Percentiles rank a stretch among this genome's conserved stretches.
Evolutionary conservation across 2,329 filamentous ascomycete genomes (phyloP).

Genomic region (Phialemonium atrogriseum): DNA sequence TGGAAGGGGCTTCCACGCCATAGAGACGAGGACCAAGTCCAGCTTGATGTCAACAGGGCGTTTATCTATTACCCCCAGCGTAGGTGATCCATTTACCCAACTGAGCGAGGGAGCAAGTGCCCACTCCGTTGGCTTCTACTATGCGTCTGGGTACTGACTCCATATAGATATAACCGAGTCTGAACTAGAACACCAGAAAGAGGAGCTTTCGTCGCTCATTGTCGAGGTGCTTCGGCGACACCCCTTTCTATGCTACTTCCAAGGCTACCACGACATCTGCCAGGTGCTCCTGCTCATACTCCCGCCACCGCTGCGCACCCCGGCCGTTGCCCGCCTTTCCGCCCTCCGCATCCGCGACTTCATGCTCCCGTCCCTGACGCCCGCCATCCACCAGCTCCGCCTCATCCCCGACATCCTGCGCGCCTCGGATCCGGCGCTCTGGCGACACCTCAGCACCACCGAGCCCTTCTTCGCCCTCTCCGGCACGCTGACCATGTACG

Average conservation of each 20-base stretch:
- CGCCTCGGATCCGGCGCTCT: conserved; percentile 62
- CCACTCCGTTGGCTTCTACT: background rate
- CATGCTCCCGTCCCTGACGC: conserved; percentile 82
- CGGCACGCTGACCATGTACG: conserved; percentile 92
- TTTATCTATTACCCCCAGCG: conserved; percentile 92
- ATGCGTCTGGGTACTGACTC: too few relatives aligned
- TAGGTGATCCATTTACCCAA: conserved; percentile 31
- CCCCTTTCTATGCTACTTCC: conserved; percentile 88
- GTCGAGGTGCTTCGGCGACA: conserved; percentile 69
- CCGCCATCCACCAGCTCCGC: conserved; percentile 76
- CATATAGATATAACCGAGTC: conserved; percentile 55
- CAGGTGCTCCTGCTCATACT: conserved; percentile 90
- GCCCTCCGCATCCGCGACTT: conserved; percentile 90
- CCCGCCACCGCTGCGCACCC: conserved; percentile 48
- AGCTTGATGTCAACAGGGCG: conserved; percentile 87
- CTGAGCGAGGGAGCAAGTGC: background rate
- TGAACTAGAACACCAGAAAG: conserved; percentile 63
- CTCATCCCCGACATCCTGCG: conserved; percentile 77
- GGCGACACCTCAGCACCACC: conserved; percentile 64
- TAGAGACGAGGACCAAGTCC: conserved; percentile 81
- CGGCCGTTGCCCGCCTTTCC: conserved; percentile 71
- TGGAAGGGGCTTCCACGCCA: conserved; percentile 67
- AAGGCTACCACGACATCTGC: conserved; percentile 97
- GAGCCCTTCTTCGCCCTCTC: conserved; percentile 89
- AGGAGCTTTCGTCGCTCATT: conserved; percentile 73